Conservation (phyloP, 331 rosid species). For the Prunus yedoensis region DNA sequence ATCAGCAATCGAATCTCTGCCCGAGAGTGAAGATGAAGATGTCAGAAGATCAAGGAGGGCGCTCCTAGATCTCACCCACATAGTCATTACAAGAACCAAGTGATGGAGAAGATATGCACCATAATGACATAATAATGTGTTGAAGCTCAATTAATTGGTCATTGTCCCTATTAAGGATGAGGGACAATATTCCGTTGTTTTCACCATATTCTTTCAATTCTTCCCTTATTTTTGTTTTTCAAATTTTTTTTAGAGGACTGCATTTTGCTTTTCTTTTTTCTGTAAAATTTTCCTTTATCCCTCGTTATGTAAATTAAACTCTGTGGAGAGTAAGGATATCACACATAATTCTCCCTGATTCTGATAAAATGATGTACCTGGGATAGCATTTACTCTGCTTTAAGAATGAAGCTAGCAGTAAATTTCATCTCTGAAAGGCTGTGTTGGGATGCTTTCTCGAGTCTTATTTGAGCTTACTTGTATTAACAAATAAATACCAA, state of each 20-base stretch:
- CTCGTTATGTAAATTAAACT: neutral
- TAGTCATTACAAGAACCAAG: slow-evolving; percentile 75
- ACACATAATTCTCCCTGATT: neutral
- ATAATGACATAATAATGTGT: slow-evolving; percentile 5
- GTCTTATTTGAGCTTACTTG: neutral
- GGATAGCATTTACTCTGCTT: neutral
- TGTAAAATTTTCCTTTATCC: neutral
- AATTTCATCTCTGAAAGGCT: neutral
- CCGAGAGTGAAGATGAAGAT: slow-evolving; percentile 55
- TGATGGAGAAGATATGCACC: slow-evolving; percentile 28
- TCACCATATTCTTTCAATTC: slow-evolving; percentile 13
- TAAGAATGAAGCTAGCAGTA: neutral
- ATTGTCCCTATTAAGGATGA: slow-evolving; percentile 1
- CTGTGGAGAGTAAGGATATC: neutral
- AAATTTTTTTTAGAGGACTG: neutral
- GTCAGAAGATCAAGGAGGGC: slow-evolving; percentile 74
- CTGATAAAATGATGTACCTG: slow-evolving; percentile 1
- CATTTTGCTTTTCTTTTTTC: neutral
- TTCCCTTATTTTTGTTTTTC: neutral
- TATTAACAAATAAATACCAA: neutral
- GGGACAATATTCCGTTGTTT: neutral
- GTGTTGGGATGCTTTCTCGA: neutral
- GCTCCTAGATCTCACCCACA: slow-evolving; percentile 62
- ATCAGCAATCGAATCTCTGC: slow-evolving; percentile 80
- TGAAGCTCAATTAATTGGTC: slow-evolving; percentile 3